phyloP scores from a whole-genome alignment of 2,329 filamentous ascomycete species.

The Aspergillus sp. region DNA sequence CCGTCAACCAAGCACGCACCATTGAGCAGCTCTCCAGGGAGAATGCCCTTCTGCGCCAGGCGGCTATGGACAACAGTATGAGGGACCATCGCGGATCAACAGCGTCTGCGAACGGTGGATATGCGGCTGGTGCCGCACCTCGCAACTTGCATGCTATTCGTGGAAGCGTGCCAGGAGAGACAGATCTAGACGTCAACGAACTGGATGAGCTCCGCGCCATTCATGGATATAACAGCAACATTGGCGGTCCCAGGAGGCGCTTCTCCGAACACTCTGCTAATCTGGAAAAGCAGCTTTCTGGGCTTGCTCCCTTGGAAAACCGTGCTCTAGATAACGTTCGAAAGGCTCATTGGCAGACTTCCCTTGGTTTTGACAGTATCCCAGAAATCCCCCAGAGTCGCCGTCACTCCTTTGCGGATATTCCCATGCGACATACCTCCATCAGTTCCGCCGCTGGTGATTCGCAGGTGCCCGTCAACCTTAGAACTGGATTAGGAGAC shows the following conservation, averaged over 20 bases:
- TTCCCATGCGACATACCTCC: constrained; percentile 42
- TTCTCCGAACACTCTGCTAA: constrained; percentile 40
- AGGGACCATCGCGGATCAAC: constrained; percentile 38
- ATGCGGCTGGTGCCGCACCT: constrained; percentile 23
- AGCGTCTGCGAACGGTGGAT: constrained; percentile 29
- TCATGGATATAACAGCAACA: constrained; percentile 32
- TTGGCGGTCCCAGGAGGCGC: constrained; percentile 32
- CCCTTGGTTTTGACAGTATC: constrained; percentile 42
- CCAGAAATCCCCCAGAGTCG: constrained; percentile 44
- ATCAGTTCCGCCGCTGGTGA: constrained; percentile 32
- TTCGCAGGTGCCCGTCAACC: constrained; percentile 13
- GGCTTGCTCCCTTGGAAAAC: constrained; percentile 34
- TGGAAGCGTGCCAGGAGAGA: constrained; percentile 38
- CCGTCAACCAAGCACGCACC: constrained; percentile 36
- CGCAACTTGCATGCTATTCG: constrained; percentile 35
- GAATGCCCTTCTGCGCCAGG: constrained; percentile 42
- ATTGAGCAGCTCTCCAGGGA: constrained; percentile 43
- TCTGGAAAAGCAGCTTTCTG: constrained; percentile 35
- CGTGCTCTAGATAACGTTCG: constrained; percentile 40
- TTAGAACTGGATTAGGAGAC: constrained; percentile 23
- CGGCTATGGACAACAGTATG: constrained; percentile 31
- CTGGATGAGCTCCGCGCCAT: constrained; percentile 37
- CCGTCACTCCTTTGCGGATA: constrained; percentile 47
- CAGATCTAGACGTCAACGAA: constrained; percentile 40
- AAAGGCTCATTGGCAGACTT: constrained; percentile 46